Conservation (phyloP, 2,329 filamentous ascomycete species). For the Coniella lustricola region DNA sequence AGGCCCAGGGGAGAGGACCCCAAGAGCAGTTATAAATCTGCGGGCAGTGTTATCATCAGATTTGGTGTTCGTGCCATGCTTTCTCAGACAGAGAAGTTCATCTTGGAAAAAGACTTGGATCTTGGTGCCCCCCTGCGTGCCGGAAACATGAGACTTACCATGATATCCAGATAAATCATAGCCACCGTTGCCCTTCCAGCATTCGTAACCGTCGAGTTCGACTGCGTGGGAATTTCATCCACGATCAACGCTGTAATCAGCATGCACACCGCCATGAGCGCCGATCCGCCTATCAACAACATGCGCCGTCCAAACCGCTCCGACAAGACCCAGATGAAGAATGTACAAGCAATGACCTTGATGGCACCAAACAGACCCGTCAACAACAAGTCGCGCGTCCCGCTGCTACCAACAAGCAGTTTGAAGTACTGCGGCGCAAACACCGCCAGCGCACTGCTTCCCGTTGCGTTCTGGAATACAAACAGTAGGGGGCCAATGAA, state of each 20-base stretch:
- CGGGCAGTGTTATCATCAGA: too few relatives aligned
- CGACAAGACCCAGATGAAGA: conserved; percentile 5
- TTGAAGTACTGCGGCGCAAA: conserved; percentile 7
- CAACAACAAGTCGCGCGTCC: conserved; percentile 4
- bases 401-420: conserved; percentile 6
- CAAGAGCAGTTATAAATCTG: conserved; percentile 15
- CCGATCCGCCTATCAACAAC: conserved; percentile 1
- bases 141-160: neutral
- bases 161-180: conserved; percentile 10
- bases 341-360: conserved; percentile 6
- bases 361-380: conserved; percentile 7
- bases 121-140: too few relatives aligned
- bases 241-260: conserved; percentile 4
- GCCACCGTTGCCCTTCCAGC: conserved; percentile 9
- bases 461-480: conserved; percentile 4
- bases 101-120: too few relatives aligned
- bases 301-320: conserved; percentile 4
- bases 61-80: too few relatives aligned
- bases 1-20: conserved; percentile 14
- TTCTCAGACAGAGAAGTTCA: too few relatives aligned
- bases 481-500: conserved; percentile 7
- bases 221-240: conserved; percentile 2
- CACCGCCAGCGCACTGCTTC: conserved; percentile 4
- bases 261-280: conserved; percentile 4
- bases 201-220: conserved; percentile 2